phyloP scores from a whole-genome alignment of 768 basidiomycete species.

The Epithele typhae region DNA sequence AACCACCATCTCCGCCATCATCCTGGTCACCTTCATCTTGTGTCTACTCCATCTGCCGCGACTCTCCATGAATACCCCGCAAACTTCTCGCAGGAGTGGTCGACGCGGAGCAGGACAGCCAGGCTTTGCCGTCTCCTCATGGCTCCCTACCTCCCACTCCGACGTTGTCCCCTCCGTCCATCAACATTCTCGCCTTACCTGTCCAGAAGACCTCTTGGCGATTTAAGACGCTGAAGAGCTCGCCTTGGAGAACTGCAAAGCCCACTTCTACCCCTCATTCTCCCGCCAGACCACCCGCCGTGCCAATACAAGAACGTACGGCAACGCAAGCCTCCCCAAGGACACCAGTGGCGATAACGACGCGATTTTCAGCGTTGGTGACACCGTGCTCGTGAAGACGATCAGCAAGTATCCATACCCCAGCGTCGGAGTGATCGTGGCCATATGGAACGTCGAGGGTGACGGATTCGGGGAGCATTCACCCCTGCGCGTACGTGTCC shows the following conservation, averaged over 20 bases:
- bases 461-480: slow-evolving; percentile 28
- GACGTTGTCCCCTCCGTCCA: slow-evolving; percentile 18
- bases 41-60: too few species aligned
- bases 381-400: slow-evolving; percentile 58
- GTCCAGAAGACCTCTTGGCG: slow-evolving; percentile 13
- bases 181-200: slow-evolving; percentile 10
- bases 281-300: neutral
- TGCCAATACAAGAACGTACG: slow-evolving; percentile 4
- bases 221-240: slow-evolving; percentile 17
- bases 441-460: slow-evolving; percentile 58
- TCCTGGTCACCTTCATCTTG: too few species aligned
- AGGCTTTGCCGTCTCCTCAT: too few species aligned
- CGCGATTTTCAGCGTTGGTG: slow-evolving; percentile 48
- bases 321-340: neutral
- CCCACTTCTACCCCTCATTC: slow-evolving; percentile 15
- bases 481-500: slow-evolving; percentile 53
- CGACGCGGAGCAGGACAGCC: too few species aligned
- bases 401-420: slow-evolving; percentile 27
- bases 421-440: slow-evolving; percentile 65
- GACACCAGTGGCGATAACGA: neutral
- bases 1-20: too few species aligned
- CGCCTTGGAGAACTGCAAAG: slow-evolving; percentile 13
- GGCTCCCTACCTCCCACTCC: neutral
- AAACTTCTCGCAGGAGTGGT: too few species aligned
- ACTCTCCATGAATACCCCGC: too few species aligned